Evolutionary conservation across 208 protist species (phyloP), one percentile per base, ranked within the genome.

Genomic region (Herpetomonas muscarum): DNA sequence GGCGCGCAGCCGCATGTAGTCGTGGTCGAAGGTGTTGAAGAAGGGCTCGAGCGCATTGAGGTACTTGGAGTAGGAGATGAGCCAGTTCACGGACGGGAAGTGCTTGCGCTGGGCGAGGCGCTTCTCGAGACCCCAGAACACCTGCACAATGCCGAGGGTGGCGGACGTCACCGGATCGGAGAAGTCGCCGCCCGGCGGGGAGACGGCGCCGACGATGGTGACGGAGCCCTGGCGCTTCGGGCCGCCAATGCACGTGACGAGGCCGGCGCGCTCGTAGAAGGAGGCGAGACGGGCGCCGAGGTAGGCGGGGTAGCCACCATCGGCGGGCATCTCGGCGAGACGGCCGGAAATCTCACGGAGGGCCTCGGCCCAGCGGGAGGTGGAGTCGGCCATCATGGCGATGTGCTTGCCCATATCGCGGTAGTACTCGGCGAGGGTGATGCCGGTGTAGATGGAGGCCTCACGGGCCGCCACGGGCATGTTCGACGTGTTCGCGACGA

Each of bases 401-500:
- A 99, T 98, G 85, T 99, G 97, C 64, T 98, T 94, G 59, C 99
- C 99, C 98, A 99, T 98, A 87, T 99, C 99, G 72, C 99, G 85
- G 79, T 99, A 99, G 86, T 99, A 99, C 82, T 99, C 98, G 29
- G 98, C 96, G 0, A 99, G 79, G 21, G 98, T 99, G 70, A 99
- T 99, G 68, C 98, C 97, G 39, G 98, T 99, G 81, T 99, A 99
- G 66, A 99, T 99, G 26, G 98, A 99, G n/a, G 99, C 99, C 88
- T 99, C 98, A 93, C 99, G 97, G 24, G 99, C 98, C 60, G 99
- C 98, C 45, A 99, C 99, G 22, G 99, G 98, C 99, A 99, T 99
- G 87, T 99, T 99, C 31, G 98, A 99, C 12, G 99, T 99, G 79
- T 99, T 99, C 30, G 99, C 99, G n/a, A 99, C 98, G 15, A 99